Conservation (phyloP, 768 basidiomycete species). For the Suillus alpinus region DNA sequence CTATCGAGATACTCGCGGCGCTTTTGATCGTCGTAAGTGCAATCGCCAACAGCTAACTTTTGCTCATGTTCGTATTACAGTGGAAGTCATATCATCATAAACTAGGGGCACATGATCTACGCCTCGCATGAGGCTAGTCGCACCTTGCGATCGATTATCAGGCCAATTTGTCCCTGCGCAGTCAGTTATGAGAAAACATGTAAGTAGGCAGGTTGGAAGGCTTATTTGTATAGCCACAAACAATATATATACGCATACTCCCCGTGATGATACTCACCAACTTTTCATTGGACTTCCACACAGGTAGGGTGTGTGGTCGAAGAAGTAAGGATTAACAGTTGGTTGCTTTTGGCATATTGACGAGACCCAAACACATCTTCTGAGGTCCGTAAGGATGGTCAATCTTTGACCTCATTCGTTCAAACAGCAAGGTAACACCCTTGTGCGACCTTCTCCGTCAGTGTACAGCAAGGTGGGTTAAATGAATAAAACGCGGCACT, state of each 20-base stretch:
- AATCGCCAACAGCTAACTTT: neutral
- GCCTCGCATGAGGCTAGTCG: no score
- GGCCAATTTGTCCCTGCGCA: neutral
- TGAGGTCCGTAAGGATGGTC: neutral
- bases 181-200: neutral
- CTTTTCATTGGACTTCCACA: neutral
- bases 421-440: neutral
- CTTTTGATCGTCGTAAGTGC: neutral
- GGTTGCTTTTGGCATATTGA: neutral
- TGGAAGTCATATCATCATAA: neutral
- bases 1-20: neutral
- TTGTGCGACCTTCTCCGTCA: neutral
- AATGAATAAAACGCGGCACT: neutral
- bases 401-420: neutral
- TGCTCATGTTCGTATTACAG: no score
- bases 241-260: neutral
- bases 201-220: neutral
- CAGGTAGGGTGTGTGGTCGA: neutral
- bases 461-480: constrained; percentile 1
- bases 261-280: neutral
- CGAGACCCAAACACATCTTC: neutral
- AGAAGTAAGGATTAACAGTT: neutral
- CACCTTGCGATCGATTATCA: neutral
- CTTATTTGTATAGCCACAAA: neutral
- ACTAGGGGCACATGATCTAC: neutral